phyloP scores from a whole-genome alignment of 2,329 filamentous ascomycete genomes.

The Fusarium sambucinum region DNA sequence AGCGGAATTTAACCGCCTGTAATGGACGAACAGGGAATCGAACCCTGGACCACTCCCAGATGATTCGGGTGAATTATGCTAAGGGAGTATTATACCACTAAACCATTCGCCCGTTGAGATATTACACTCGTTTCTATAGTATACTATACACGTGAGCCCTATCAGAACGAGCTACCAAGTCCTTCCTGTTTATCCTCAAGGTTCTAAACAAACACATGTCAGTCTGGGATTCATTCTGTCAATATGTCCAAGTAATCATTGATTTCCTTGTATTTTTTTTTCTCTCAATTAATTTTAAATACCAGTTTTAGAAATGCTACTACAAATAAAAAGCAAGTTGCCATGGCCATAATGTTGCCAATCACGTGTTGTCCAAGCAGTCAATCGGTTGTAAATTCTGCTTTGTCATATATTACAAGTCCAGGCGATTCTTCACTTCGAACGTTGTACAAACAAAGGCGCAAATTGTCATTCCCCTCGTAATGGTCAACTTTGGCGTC shows the following conservation, averaged over 20 bases:
- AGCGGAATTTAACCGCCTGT: slow-evolving; percentile 2
- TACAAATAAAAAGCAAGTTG: neutral
- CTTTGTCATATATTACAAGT: neutral
- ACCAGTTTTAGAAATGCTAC: neutral
- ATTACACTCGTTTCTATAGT: fast-evolving
- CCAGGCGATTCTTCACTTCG: neutral
- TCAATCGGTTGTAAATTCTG: neutral
- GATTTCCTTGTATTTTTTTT: neutral
- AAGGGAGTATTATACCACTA: slow-evolving; percentile 38
- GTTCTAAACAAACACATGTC: neutral
- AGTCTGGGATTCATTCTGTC: neutral
- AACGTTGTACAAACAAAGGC: neutral
- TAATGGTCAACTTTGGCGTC: slow-evolving; percentile 19
- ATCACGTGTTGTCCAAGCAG: neutral
- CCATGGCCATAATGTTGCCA: neutral
- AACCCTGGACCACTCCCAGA: slow-evolving; percentile 36
- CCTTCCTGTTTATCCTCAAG: too few species aligned
- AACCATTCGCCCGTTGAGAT: slow-evolving; percentile 28
- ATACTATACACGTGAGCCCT: neutral
- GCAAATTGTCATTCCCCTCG: neutral
- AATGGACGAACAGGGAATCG: slow-evolving; percentile 34
- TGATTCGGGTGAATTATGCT: slow-evolving; percentile 22
- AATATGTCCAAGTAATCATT: neutral
- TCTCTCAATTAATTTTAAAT: neutral
- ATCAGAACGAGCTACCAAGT: too few species aligned